phyloP scores from a whole-genome alignment of 1,284 basidiomycete genomes.

The Boletus semigastroideus region DNA sequence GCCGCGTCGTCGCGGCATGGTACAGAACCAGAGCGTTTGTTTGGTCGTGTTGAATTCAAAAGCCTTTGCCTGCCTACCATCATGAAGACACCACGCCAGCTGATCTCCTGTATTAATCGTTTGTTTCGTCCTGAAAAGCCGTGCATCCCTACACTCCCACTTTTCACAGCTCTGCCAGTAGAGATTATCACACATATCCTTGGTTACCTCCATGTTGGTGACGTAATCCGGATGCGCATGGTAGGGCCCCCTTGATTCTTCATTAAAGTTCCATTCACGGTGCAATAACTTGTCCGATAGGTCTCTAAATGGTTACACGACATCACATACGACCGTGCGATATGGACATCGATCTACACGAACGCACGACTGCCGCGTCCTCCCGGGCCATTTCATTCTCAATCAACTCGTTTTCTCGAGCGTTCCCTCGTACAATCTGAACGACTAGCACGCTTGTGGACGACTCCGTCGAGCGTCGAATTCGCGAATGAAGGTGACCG shows the following conservation, averaged over 20 bases:
- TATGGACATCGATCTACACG: background rate
- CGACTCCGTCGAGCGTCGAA: background rate
- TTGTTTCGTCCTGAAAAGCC: too few relatives aligned
- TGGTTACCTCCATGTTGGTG: background rate
- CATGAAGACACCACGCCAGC: too few relatives aligned
- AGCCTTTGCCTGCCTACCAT: too few relatives aligned
- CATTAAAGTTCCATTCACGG: background rate
- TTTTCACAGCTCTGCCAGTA: background rate
- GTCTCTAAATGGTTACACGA: background rate
- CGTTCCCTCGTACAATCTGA: background rate
- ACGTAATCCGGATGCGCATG: background rate
- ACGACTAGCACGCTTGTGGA: background rate
- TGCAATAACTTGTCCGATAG: background rate
- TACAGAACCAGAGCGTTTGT: background rate
- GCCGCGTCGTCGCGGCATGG: constrained; percentile 38
- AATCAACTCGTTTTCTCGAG: background rate
- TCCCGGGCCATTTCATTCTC: background rate
- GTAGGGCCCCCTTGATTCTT: background rate
- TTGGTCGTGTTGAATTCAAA: background rate
- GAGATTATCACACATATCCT: background rate
- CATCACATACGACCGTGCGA: background rate
- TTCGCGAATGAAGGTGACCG: background rate
- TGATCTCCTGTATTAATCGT: too few relatives aligned
- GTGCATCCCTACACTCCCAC: too few relatives aligned
- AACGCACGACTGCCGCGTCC: background rate